Evolutionary conservation across 805 yeast genomes (phyloP), one percentile per base, ranked within the genome.

Genomic region (Metschnikowia kofuensis): DNA sequence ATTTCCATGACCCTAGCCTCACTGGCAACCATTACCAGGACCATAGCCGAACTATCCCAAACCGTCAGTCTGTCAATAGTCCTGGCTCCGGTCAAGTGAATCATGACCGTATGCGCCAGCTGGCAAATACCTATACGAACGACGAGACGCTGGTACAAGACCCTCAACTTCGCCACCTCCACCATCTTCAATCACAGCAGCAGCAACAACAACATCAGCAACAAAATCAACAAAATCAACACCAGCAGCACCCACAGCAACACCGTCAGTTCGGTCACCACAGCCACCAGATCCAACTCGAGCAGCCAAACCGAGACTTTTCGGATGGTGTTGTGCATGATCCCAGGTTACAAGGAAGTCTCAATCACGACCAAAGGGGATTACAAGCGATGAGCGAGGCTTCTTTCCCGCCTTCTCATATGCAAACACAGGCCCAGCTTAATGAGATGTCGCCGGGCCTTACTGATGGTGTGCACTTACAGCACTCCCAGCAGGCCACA

Each of bases 131-230:
- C 5, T 40, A 45, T 45, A 9, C 31, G 2, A 21, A 36, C 2
- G 42, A 41, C 14, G 49, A 47, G 29, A 35, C 37, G 30, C 48
- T 38, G 37, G 41, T 46, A n/a, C 41, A 41, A 41, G 51, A 50
- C n/a, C 48, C 43, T 1, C 57, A 49, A 34, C 50, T 47, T 15
- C 49, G 45, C 9, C 47, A 35, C 26, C 48, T 42, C 28, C 57
- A 48, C 14, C 57, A 54, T 31, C 51, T 41, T 21, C 21, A 21
- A 21, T 21, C 21, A 21, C 21, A 21, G 21, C 21, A 21, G 21
- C 21, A 21, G 21, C 21, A 21, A 21, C 21, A 21, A 3, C 21
- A 21, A 21, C 21, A 21, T n/a, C n/a, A n/a, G 4, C 21, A 21
- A 21, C 21, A 21, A 21, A 21, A 21, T 21, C 21, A 21, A 21